Percentiles rank a stretch among this genome's conserved stretches.
Conservation (phyloP, 179 eudicot species). For the Camellia oleifera region DNA sequence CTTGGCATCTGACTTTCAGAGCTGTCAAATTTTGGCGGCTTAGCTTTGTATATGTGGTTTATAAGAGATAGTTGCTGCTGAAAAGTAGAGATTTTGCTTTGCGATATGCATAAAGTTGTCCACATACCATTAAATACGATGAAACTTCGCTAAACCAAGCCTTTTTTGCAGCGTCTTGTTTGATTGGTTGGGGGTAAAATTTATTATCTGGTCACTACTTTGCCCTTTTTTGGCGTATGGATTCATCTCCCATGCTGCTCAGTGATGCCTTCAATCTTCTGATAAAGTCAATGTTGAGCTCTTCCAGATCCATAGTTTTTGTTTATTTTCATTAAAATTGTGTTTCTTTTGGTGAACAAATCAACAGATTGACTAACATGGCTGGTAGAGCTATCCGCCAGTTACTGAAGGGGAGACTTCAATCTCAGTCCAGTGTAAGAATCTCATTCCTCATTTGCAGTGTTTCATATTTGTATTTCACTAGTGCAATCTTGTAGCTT, state of each 20-base stretch:
- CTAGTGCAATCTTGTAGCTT: background rate
- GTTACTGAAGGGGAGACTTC: conserved; percentile 24
- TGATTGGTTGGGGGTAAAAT: background rate
- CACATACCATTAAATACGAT: background rate
- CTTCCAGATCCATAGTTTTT: background rate
- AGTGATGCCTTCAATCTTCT: background rate
- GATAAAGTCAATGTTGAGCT: background rate
- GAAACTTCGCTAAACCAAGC: background rate
- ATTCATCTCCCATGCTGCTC: background rate
- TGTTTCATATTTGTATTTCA: background rate
- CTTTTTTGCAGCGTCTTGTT: background rate
- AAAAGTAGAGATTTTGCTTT: background rate
- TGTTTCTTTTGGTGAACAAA: conserved; percentile 7
- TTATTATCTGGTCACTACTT: background rate
- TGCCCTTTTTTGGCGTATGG: background rate
- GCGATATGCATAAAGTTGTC: background rate
- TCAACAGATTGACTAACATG: conserved; percentile 20
- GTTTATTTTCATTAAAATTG: background rate
- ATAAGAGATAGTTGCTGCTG: background rate
- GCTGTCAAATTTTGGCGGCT: background rate
- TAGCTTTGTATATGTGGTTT: background rate
- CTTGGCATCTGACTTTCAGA: background rate
- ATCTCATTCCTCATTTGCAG: background rate
- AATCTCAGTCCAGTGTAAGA: conserved; percentile 24
- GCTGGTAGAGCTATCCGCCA: conserved; percentile 27